Conservation (phyloP, 768 basidiomycete genomes). For the Agaricus subrufescens region DNA sequence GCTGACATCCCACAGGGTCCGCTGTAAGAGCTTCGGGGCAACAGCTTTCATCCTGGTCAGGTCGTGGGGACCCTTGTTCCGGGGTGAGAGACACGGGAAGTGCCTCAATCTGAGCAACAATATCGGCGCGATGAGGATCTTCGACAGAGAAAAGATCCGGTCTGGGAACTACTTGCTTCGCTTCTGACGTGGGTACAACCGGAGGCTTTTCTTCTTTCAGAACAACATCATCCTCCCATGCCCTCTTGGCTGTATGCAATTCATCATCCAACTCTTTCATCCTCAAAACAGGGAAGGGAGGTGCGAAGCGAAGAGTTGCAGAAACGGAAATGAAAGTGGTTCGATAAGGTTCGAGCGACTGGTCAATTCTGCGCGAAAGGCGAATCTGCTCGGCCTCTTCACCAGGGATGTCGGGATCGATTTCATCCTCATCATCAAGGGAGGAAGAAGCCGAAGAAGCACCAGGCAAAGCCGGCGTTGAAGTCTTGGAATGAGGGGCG, state of each 20-base stretch:
- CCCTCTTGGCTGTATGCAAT: conserved; percentile 61
- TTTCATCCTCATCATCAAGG: conserved; percentile 25
- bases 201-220: conserved; percentile 65
- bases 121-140: conserved; percentile 36
- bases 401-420: conserved; percentile 45
- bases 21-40: conserved; percentile 20
- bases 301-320: conserved; percentile 86
- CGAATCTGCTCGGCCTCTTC: conserved; percentile 69
- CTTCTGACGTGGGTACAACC: conserved; percentile 36
- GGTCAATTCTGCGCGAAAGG: conserved; percentile 73
- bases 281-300: conserved; percentile 79
- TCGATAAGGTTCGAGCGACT: conserved; percentile 79
- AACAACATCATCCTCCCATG: conserved; percentile 86
- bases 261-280: conserved; percentile 89
- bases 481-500: conserved; percentile 2
- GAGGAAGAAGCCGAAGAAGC: neutral
- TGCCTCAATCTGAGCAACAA: conserved; percentile 67
- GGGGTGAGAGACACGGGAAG: conserved; percentile 25
- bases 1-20: conserved; percentile 2
- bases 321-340: conserved; percentile 92
- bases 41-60: conserved; percentile 25
- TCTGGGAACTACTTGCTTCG: conserved; percentile 19
- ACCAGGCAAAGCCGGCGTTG: neutral
- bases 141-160: neutral
- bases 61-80: conserved; percentile 29